Base-by-base conservation (phyloP, 345 rosid genomes). In the Linum trigynum region DNA sequence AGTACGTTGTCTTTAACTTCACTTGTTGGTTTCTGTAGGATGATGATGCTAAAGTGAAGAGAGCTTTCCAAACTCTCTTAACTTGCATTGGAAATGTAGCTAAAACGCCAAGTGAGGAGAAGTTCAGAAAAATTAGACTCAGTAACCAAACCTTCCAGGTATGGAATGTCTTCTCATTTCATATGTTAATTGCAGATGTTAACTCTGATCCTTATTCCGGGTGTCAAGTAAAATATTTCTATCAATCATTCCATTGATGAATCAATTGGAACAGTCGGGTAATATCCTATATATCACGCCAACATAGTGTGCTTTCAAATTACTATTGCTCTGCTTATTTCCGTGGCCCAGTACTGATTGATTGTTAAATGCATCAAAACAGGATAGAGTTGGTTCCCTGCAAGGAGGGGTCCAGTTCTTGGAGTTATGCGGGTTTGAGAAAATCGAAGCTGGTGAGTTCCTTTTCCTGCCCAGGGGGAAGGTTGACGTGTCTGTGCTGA, bases 1-100 rank as follows among this genome's bases (percentile, higher is more conserved):
- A 35, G 5, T 57, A 17, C 3, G 11, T 12, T 9, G 37, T 9
- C 4, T 0, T 0, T 72, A 8, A 48, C 41, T 38, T 65, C 64
- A 60, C 5, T 37, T 55, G 23, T 50, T 59, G 61, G 45, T 40
- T 65, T 66, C 12, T 60, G 16, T 72, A 90, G 98, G 98, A 88
- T 71, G 97, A 88, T 58, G 97, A 90, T 69, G 89, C 84, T 67
- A 94, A 85, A 78, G 96, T 86, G 78, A 88, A 94, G 86, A 85
- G 85, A 78, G 99, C 97, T 51, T 90, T 94, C 72, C 95, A 90
- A 76, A 94, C 99, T n/a, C 95, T 94, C 68, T 81, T 90, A 65
- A 86, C 96, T 36, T 94, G 88, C 76, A 63, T 88, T 38, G 99
- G 95, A 63, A 94, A 94, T 69, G 96, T 88, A 38, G 95, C 85